Evolutionary conservation across 169 alveolate species (phyloP).

Genomic region (Cystoisospora suis): DNA sequence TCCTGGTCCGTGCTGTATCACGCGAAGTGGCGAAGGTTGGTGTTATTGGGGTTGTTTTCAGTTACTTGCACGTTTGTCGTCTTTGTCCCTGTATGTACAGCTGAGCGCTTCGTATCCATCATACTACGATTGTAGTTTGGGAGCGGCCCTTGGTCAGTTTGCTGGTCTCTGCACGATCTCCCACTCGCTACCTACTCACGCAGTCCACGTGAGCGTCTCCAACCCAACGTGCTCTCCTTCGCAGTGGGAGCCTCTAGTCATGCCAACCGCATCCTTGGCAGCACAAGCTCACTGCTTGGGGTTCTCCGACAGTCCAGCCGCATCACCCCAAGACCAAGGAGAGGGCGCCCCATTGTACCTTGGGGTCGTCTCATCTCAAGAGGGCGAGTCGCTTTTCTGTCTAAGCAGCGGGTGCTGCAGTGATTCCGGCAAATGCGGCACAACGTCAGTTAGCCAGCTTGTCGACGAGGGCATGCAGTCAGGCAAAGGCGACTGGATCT

Average conservation of each 20-base stretch:
- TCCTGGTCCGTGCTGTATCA: too few relatives aligned
- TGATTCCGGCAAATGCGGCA: neutral
- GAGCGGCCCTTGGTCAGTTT: conserved; percentile 16
- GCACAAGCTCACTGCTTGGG: conserved; percentile 14
- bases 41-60: neutral
- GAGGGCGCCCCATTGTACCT: too few relatives aligned
- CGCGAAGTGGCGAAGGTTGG: too few relatives aligned
- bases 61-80: neutral
- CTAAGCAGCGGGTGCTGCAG: neutral
- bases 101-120: conserved; percentile 23
- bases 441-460: neutral
- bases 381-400: neutral
- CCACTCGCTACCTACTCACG: conserved; percentile 24
- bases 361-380: neutral
- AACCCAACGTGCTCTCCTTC: conserved; percentile 8
- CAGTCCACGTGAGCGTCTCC: neutral
- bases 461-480: conserved; percentile 17
- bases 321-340: too few relatives aligned
- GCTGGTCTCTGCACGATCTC: neutral
- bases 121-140: conserved; percentile 42
- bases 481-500: neutral
- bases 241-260: neutral
- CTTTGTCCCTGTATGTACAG: neutral
- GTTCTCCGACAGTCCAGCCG: too few relatives aligned
- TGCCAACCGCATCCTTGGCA: neutral